Conservation (phyloP, 2,329 filamentous ascomycete species). For the Botrytis pseudocinerea region DNA sequence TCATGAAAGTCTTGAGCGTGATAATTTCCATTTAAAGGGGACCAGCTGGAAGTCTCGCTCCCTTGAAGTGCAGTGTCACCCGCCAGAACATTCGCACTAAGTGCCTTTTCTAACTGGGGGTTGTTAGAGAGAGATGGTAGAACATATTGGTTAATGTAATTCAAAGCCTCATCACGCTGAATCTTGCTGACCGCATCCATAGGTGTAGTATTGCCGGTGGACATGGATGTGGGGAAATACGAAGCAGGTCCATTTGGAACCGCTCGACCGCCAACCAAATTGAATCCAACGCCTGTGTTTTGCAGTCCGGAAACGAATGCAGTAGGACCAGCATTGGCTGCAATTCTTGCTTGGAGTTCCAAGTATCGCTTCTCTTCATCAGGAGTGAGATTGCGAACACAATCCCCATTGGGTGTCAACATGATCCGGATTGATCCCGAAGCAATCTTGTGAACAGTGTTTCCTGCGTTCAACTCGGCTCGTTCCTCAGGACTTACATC, state of each 20-base stretch:
- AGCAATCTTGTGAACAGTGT: conserved; percentile 60
- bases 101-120: conserved; percentile 41
- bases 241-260: conserved; percentile 64
- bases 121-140: conserved; percentile 49
- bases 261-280: conserved; percentile 62
- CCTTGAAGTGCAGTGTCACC: conserved; percentile 36
- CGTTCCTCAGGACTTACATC: conserved; percentile 57
- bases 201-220: conserved; percentile 39
- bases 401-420: conserved; percentile 74
- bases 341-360: conserved; percentile 62
- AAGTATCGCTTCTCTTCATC: conserved; percentile 72
- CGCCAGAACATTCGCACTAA: conserved; percentile 40
- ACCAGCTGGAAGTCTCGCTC: conserved; percentile 35
- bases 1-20: conserved; percentile 31
- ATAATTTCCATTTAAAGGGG: conserved; percentile 31
- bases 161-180: conserved; percentile 64
- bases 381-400: conserved; percentile 67
- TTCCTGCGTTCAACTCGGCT: conserved; percentile 54
- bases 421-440: conserved; percentile 65
- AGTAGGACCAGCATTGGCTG: conserved; percentile 53
- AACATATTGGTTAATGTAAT: conserved; percentile 69
- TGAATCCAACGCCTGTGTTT: conserved; percentile 57
- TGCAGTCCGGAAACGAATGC: conserved; percentile 58
- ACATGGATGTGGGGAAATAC: conserved; percentile 55
- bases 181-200: conserved; percentile 65